A percentile compares a stretch with the other conserved stretches of the same genome.
These are phyloP conservation scores for Melanogaster broomeanus DNA, from an alignment of 768 basidiomycete species.

Conservation along the genomic window DNA sequence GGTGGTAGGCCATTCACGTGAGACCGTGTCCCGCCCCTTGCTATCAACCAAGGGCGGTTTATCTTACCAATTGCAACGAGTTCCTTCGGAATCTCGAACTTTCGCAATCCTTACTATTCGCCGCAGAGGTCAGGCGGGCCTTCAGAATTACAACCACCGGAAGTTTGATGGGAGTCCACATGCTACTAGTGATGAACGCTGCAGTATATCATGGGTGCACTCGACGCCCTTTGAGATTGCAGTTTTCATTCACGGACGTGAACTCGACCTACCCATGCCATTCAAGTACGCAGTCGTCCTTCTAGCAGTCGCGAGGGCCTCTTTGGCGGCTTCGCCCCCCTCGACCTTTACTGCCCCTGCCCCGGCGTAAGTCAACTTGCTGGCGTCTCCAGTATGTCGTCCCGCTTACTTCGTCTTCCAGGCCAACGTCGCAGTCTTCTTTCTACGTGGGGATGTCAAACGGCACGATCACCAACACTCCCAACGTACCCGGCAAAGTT, in stretches of 20 bases:
- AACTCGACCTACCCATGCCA: constrained; percentile 10
- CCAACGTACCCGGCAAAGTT: constrained; percentile 40
- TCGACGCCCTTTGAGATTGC: background rate
- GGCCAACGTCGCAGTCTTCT: constrained; percentile 30
- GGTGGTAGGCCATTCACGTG: background rate
- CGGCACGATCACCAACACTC: constrained; percentile 40
- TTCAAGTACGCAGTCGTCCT: constrained; percentile 13
- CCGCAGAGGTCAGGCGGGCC: no score
- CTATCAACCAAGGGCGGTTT: no score
- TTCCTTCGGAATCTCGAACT: no score
- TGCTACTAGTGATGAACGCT: no score
- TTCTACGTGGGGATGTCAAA: constrained; percentile 47
- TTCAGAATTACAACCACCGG: no score
- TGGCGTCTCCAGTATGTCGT: background rate
- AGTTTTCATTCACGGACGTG: background rate
- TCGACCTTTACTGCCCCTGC: constrained; percentile 32
- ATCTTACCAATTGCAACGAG: no score
- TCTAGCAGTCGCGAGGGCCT: constrained; percentile 11
- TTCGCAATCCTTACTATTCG: no score
- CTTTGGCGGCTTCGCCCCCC: constrained; percentile 23
- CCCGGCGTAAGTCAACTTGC: constrained; percentile 20
- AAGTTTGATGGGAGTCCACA: no score
- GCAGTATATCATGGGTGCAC: constrained; percentile 10
- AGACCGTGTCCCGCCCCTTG: no score
- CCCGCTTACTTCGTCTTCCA: constrained; percentile 9